Evolutionary conservation across 805 yeast species (phyloP).

Genomic region (Nakazawaea ishiwadae): DNA sequence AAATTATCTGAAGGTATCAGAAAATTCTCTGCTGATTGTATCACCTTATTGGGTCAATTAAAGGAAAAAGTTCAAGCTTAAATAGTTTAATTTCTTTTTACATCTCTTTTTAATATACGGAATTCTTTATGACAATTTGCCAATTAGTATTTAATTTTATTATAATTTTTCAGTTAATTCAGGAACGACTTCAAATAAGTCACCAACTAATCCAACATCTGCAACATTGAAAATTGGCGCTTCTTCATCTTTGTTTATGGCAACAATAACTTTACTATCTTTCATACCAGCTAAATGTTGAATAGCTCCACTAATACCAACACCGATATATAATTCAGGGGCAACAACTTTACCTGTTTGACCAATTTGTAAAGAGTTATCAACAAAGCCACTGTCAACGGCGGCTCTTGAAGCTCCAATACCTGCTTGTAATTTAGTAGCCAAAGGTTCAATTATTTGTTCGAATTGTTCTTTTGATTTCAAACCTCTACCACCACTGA

Average conservation of each 20-base stretch:
- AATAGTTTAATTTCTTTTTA: constrained; percentile 1
- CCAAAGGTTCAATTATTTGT: constrained; percentile 71
- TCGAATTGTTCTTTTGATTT: constrained; percentile 88
- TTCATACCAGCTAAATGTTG: constrained; percentile 99
- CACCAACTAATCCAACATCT: constrained; percentile 87
- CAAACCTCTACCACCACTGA: constrained; percentile 93
- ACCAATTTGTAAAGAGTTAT: constrained; percentile 94
- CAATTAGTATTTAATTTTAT: constrained; percentile 2
- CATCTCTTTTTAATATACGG: neutral
- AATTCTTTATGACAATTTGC: neutral
- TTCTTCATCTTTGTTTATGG: constrained; percentile 91
- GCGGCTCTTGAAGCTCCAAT: constrained; percentile 98
- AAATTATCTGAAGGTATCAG: constrained; percentile 98
- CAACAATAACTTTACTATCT: constrained; percentile 89
- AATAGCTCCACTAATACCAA: constrained; percentile 95
- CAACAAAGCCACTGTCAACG: constrained; percentile 93
- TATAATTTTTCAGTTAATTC: constrained; percentile 75
- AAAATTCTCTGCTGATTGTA: constrained; percentile 91
- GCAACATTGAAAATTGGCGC: constrained; percentile 92
- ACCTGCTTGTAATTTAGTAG: constrained; percentile 81
- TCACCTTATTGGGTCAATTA: constrained; percentile 65
- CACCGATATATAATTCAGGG: constrained; percentile 89
- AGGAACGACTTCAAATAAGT: constrained; percentile 82
- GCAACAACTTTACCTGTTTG: constrained; percentile 98
- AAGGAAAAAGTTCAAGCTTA: constrained; percentile 49